Evolutionary conservation across 2,329 filamentous ascomycete species (phyloP).

Genomic region (Cordyceps farinosa): DNA sequence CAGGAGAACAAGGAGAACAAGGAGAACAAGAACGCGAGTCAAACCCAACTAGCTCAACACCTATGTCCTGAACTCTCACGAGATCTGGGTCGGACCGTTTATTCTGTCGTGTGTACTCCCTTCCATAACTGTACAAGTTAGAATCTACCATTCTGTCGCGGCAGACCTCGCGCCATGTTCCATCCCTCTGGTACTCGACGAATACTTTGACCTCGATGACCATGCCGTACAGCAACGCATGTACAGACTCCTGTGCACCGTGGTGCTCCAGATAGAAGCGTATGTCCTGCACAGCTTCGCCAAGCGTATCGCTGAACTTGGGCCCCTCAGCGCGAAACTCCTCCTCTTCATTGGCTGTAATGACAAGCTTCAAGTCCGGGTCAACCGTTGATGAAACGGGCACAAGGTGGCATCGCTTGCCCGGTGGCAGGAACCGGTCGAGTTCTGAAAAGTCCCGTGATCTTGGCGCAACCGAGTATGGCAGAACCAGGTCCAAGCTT

Average conservation of each 20-base stretch:
- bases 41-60: no score
- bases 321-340: no score
- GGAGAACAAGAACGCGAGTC: no score
- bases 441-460: not conserved
- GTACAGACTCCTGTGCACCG: no score
- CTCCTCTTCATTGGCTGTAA: not conserved
- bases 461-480: not conserved
- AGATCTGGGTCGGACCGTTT: not conserved
- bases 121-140: not conserved
- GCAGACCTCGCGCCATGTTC: conserved; percentile 4
- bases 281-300: no score
- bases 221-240: not conserved
- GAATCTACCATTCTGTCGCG: not conserved
- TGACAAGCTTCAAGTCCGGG: not conserved
- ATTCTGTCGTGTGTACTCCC: not conserved
- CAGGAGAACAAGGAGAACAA: no score
- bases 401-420: not conserved
- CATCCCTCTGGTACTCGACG: conserved; percentile 3
- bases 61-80: not conserved
- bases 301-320: no score
- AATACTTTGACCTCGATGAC: not conserved
- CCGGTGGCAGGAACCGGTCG: not conserved
- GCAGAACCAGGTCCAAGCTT: not conserved
- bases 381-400: not conserved
- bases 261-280: no score